A percentile compares a stretch with the other conserved stretches of the same genome.
Conservation (phyloP, 768 basidiomycete species). For the Kwoniella bestiolae region DNA sequence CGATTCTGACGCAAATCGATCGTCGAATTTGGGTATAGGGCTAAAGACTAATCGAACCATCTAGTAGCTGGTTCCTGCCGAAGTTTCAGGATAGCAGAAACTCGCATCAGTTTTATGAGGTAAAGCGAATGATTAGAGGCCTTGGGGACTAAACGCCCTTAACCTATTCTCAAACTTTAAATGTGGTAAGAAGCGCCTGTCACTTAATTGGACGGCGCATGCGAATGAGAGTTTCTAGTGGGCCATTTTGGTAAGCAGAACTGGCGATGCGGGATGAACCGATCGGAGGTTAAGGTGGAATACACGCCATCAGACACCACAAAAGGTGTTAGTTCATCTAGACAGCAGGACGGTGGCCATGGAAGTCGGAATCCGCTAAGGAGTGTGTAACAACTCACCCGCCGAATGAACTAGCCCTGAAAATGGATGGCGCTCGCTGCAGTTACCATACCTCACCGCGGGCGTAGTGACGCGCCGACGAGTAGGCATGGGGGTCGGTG, state of each 20-base stretch:
- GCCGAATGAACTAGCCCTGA: slow-evolving; percentile 89
- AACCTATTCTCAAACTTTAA: slow-evolving; percentile 79
- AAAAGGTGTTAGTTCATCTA: slow-evolving; percentile 85
- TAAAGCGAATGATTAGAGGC: slow-evolving; percentile 83
- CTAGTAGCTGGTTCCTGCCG: slow-evolving; percentile 91
- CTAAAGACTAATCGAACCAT: slow-evolving; percentile 94
- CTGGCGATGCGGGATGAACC: slow-evolving; percentile 66
- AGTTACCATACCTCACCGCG: slow-evolving; percentile 82
- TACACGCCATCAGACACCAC: slow-evolving; percentile 82
- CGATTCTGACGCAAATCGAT: slow-evolving; percentile 96
- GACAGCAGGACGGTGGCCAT: slow-evolving; percentile 87
- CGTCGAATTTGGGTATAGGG: slow-evolving; percentile 94
- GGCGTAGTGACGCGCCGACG: slow-evolving; percentile 68
- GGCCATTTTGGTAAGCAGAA: slow-evolving; percentile 62
- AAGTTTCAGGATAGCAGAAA: slow-evolving; percentile 78
- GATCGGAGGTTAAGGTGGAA: slow-evolving; percentile 71
- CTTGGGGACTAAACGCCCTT: slow-evolving; percentile 86
- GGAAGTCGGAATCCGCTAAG: slow-evolving; percentile 84
- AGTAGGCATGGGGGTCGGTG: slow-evolving; percentile 69
- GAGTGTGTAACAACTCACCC: slow-evolving; percentile 88
- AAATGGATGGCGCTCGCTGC: slow-evolving; percentile 88
- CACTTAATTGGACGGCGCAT: slow-evolving; percentile 59
- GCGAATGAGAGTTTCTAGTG: slow-evolving; percentile 73
- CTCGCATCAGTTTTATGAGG: slow-evolving; percentile 66
- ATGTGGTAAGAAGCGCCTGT: slow-evolving; percentile 67